Evolutionary conservation across 257 asterid species (phyloP).

Genomic region (Lycium ferocissimum): DNA sequence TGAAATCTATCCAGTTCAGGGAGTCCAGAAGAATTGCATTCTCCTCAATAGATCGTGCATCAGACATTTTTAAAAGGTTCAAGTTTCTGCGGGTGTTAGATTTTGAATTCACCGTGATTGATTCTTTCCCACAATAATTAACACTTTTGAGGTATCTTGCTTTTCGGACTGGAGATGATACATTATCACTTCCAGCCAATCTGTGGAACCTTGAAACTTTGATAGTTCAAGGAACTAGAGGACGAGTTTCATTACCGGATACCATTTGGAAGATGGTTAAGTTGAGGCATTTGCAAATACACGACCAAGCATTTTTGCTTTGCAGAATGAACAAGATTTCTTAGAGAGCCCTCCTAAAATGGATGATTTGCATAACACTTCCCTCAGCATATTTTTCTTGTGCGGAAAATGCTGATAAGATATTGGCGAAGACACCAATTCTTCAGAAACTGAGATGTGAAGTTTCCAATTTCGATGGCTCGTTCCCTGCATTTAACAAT

Average conservation of each 20-base stretch:
- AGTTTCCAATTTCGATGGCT: neutral
- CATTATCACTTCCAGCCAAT: conserved; percentile 18
- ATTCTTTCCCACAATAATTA: conserved; percentile 23
- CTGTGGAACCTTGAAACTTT: conserved; percentile 35
- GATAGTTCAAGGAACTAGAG: conserved; percentile 14
- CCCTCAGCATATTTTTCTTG: conserved; percentile 5
- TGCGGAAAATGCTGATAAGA: neutral
- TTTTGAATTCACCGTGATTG: neutral
- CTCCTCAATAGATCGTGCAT: neutral
- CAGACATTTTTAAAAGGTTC: neutral
- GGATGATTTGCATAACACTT: neutral
- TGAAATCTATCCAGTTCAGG: conserved; percentile 26
- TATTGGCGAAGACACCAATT: conserved; percentile 6
- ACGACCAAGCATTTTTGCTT: neutral
- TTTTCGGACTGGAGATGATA: neutral
- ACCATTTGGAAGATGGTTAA: conserved; percentile 16
- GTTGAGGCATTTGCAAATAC: conserved; percentile 23
- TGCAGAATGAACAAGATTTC: neutral
- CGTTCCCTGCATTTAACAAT: neutral
- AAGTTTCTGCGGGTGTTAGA: conserved; percentile 28
- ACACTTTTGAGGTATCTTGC: conserved; percentile 30
- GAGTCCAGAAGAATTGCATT: neutral
- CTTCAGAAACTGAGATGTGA: conserved; percentile 20
- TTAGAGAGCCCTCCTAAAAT: neutral
- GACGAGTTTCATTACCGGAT: neutral